Base-by-base conservation (phyloP, 2,329 filamentous ascomycete genomes). In the Cadophora sp. region DNA sequence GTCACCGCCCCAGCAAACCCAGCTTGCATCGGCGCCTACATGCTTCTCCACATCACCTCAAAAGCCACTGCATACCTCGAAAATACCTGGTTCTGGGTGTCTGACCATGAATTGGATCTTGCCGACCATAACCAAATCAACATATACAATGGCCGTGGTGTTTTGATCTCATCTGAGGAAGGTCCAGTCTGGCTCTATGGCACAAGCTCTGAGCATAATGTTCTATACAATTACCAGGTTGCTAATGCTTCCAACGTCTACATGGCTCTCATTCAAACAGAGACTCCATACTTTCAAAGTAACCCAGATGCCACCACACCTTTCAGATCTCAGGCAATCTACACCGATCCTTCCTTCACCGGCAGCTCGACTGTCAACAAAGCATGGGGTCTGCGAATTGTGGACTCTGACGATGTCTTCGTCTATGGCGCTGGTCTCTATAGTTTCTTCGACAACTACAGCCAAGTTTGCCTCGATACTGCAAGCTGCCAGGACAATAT, bases 61-160 rank as follows among this genome's bases (percentile, higher is more conserved):
- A 77, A 83, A 40, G 85, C 86, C 62, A 91, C 88, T 46, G 87
- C 88, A 56, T 97, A 97, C 81, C 83, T 97, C 55, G 94, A 97
- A 83, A 97, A 97, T 82, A 89, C 85, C 58, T 97, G 93, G 92
- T 90, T 92, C 79, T 97, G 94, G 93, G 91, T 93, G 58, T 89
- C 94, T 2, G 94, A 97, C 79, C 94, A 97, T 83, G 92, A 97
- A 77, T 90, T 97, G 27, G 94, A 97, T 78, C 85, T 89, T 14
- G 72, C 80, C 9, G 90, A 91, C 76, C 87, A 92, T 79, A 88
- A 91, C 77, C 92, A 96, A 79, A 91, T 96, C 79, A 90, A 92
- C 81, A 89, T 97, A 76, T 97, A 91, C 87, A 97, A 92, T 78
- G 93, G 93, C 59, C 92, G 94, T 70, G 94, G 76, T 55, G 69